Conservation (phyloP, 169 alveolate genomes). For the Neospora caninum region DNA sequence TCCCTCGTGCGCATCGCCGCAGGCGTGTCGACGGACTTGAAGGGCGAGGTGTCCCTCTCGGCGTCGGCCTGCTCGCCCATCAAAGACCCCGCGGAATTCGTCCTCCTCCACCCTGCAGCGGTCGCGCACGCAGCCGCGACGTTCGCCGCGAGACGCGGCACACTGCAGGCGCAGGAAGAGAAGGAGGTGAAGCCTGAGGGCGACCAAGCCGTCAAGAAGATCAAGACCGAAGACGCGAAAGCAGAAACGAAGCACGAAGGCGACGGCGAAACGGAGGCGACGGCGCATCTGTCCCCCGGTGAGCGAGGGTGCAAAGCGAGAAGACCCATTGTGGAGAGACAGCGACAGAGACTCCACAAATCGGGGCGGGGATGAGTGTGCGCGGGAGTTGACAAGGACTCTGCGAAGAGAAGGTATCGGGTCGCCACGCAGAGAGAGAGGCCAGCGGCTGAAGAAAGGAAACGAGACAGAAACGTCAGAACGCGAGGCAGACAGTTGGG, state of each 20-base stretch:
- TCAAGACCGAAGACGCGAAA: neutral
- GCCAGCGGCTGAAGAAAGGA: too few species aligned
- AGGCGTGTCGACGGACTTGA: neutral
- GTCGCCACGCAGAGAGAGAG: too few species aligned
- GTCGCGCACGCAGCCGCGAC: slow-evolving; percentile 38
- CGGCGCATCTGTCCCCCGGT: neutral
- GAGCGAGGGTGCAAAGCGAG: neutral
- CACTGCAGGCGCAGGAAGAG: neutral
- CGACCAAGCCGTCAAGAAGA: neutral
- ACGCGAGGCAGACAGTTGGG: too few species aligned
- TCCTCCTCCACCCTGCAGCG: slow-evolving; percentile 2
- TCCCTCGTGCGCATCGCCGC: neutral
- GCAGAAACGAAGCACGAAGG: neutral
- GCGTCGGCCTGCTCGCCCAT: slow-evolving; percentile 20
- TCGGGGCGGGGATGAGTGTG: too few species aligned
- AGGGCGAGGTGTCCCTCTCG: slow-evolving; percentile 8
- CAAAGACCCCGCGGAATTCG: slow-evolving; percentile 17
- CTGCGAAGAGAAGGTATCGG: too few species aligned
- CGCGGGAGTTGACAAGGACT: too few species aligned
- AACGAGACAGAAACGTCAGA: too few species aligned
- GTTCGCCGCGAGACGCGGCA: slow-evolving; percentile 16
- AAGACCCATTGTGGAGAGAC: too few species aligned
- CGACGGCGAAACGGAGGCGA: neutral
- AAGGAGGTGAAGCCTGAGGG: neutral
- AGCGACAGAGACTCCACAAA: too few species aligned